These are phyloP conservation scores for Uronychia setigera DNA, from an alignment of 73 alveolate species.

Conservation along the genomic window DNA sequence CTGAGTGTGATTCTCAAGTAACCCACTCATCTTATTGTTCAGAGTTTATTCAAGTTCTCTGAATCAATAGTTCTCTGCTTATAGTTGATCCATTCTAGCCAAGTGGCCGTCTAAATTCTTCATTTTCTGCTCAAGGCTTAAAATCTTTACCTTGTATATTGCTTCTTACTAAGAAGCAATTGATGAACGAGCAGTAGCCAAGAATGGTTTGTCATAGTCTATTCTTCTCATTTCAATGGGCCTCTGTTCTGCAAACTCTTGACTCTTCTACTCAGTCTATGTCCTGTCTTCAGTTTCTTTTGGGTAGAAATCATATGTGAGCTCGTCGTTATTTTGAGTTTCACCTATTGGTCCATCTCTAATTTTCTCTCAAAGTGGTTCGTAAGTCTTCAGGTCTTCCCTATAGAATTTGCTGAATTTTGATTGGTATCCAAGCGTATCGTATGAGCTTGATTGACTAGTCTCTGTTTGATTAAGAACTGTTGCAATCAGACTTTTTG, in stretches of 20 bases:
- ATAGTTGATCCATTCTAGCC: background rate
- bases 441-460: background rate
- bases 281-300: too few relatives aligned
- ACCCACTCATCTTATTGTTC: background rate
- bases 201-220: background rate
- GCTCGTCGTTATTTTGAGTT: too few relatives aligned
- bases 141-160: background rate
- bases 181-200: background rate
- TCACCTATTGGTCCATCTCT: too few relatives aligned
- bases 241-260: background rate
- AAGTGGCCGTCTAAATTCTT: background rate
- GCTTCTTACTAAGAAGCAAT: background rate
- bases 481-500: background rate
- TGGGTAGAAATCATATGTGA: too few relatives aligned
- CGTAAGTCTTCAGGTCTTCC: too few relatives aligned
- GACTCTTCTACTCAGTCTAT: too few relatives aligned
- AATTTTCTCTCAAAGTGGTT: too few relatives aligned
- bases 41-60: background rate
- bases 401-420: too few relatives aligned
- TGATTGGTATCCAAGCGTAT: too few relatives aligned
- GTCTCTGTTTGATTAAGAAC: background rate
- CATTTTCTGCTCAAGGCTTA: background rate
- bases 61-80: background rate
- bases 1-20: background rate
- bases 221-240: background rate